phyloP scores from a whole-genome alignment of 495 filamentous ascomycete genomes.

The Aspergillus conjunctus region DNA sequence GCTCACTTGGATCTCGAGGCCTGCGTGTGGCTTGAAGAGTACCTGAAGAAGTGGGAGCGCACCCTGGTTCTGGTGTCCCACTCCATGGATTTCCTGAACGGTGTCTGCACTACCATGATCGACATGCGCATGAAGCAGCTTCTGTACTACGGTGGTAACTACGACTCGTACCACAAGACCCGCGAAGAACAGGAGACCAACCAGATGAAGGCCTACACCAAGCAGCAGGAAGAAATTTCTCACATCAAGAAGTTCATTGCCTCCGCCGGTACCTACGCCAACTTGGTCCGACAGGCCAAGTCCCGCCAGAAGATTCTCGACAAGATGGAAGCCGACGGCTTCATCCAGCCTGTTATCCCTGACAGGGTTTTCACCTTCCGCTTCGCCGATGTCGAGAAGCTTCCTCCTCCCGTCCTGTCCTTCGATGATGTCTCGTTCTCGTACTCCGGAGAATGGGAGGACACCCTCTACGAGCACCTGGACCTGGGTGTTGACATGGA shows the following conservation, averaged over 20 bases:
- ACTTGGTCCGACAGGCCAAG: slow-evolving; percentile 97
- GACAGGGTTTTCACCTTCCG: slow-evolving; percentile 97
- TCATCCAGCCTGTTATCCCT: slow-evolving; percentile 84
- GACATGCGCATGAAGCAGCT: slow-evolving; percentile 92
- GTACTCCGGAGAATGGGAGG: slow-evolving; percentile 84
- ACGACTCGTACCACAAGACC: slow-evolving; percentile 98
- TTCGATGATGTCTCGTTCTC: slow-evolving; percentile 98
- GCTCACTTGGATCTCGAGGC: slow-evolving; percentile 99
- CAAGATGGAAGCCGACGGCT: slow-evolving; percentile 99
- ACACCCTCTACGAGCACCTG: slow-evolving; percentile 93
- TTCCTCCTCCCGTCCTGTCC: slow-evolving; percentile 92
- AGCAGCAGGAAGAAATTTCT: slow-evolving; percentile 98
- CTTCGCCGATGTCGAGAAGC: slow-evolving; percentile 97
- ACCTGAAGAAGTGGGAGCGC: slow-evolving; percentile 98
- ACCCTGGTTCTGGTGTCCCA: slow-evolving; percentile 98
- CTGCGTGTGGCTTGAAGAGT: slow-evolving; percentile 99
- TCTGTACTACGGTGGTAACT: slow-evolving; percentile 99
- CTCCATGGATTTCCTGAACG: slow-evolving; percentile 98
- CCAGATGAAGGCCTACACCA: slow-evolving; percentile 97
- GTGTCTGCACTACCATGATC: slow-evolving; percentile 98
- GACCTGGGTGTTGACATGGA: slow-evolving; percentile 99
- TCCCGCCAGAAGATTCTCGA: slow-evolving; percentile 99
- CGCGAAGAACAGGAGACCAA: slow-evolving; percentile 92
- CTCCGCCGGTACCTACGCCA: slow-evolving; percentile 99
- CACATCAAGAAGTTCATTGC: slow-evolving; percentile 99